Conservation (phyloP, 495 filamentous ascomycete species). For the Hypoxylon intermedium region DNA sequence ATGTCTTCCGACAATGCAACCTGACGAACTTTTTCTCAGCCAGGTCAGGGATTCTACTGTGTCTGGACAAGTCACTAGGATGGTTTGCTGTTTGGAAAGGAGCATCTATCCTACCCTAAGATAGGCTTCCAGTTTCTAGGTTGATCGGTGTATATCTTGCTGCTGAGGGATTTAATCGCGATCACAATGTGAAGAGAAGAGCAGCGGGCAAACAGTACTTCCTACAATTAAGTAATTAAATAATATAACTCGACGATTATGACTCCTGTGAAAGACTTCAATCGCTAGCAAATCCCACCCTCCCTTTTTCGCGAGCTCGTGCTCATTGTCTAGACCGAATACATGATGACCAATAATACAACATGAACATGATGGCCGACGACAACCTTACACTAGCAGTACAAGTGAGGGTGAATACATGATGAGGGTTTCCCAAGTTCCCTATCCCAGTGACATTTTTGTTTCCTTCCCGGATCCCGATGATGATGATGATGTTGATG, state of each 20-base stretch:
- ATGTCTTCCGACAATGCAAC: too few relatives aligned
- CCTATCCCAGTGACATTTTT: constrained; percentile 3
- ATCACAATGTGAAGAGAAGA: neutral
- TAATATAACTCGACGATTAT: constrained; percentile 19
- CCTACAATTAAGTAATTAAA: constrained; percentile 7
- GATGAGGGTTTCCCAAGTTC: constrained; percentile 2
- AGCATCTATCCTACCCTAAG: too few relatives aligned
- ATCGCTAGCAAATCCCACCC: constrained; percentile 6
- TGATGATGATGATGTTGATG: neutral
- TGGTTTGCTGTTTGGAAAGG: too few relatives aligned
- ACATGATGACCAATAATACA: constrained; percentile 26
- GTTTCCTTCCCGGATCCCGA: constrained; percentile 14
- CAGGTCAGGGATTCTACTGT: too few relatives aligned
- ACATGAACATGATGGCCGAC: constrained; percentile 21
- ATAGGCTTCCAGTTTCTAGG: too few relatives aligned
- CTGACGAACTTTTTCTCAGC: too few relatives aligned
- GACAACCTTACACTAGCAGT: constrained; percentile 40
- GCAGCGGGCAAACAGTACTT: neutral
- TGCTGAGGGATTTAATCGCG: too few relatives aligned
- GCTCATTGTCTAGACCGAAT: constrained; percentile 36
- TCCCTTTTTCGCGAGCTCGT: constrained; percentile 30
- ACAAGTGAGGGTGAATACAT: constrained; percentile 34
- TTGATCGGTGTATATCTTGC: too few relatives aligned
- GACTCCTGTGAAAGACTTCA: constrained; percentile 6
- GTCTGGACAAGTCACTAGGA: too few relatives aligned